Conservation (phyloP, 441 rosid species). For the Breynia disticha region DNA sequence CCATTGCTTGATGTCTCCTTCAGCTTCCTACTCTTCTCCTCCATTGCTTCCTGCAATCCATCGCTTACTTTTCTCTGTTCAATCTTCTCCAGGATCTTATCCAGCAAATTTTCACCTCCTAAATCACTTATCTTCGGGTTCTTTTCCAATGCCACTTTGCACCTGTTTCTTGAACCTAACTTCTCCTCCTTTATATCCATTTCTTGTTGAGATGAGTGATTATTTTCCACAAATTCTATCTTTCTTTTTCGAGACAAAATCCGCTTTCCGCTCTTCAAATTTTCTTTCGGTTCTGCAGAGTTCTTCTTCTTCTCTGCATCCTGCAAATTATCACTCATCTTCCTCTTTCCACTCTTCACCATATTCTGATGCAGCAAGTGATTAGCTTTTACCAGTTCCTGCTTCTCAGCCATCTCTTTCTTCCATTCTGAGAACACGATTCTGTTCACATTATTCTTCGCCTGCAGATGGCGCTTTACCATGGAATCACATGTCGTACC, state of each 20-base stretch:
- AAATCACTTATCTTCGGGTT: neutral
- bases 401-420: constrained; percentile 23
- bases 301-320: too few relatives aligned
- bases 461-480: constrained; percentile 8
- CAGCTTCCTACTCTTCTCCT: neutral
- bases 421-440: constrained; percentile 12
- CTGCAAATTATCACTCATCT: neutral
- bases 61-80: constrained; percentile 9
- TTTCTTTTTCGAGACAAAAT: neutral
- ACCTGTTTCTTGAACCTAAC: constrained; percentile 1
- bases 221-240: neutral
- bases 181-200: neutral
- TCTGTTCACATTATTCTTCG: constrained; percentile 13
- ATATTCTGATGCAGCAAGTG: constrained; percentile 8
- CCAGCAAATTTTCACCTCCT: constrained; percentile 5
- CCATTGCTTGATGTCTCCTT: constrained; percentile 3
- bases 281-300: neutral
- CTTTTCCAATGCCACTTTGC: constrained; percentile 11
- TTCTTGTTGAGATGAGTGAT: neutral
- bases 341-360: constrained; percentile 4
- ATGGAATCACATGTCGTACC: constrained; percentile 9
- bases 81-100: constrained; percentile 10
- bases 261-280: neutral
- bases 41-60: constrained; percentile 4
- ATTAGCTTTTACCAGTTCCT: constrained; percentile 14